Evolutionary conservation across 345 rosid species (phyloP).

Genomic region (Melaleuca quinquenervia): DNA sequence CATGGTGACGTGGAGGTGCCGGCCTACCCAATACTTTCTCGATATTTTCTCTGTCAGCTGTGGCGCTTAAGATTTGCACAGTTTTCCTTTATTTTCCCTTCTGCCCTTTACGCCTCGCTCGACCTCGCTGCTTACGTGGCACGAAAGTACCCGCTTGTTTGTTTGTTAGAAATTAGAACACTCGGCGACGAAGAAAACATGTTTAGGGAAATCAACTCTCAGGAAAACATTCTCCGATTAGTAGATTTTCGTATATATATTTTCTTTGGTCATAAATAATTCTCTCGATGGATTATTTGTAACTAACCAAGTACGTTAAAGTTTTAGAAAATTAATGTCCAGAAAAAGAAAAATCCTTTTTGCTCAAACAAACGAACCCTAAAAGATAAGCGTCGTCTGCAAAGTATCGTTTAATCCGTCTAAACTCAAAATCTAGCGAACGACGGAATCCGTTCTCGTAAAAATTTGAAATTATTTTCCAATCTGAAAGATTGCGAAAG

Average conservation of each 20-base stretch:
- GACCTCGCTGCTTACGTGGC: neutral
- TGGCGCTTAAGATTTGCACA: neutral
- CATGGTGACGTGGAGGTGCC: no score
- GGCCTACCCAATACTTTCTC: no score
- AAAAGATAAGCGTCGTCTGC: neutral
- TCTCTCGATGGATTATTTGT: neutral
- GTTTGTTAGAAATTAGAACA: no score
- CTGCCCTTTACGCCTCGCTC: neutral
- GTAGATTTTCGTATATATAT: neutral
- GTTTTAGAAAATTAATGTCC: neutral
- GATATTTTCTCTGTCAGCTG: neutral
- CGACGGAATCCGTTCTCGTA: no score
- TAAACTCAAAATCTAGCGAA: no score
- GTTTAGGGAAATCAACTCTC: neutral
- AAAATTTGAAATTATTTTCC: neutral
- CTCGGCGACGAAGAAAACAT: neutral
- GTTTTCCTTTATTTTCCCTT: neutral
- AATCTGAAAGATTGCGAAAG: neutral
- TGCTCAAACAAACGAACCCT: neutral
- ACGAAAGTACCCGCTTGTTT: neutral
- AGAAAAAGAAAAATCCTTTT: neutral
- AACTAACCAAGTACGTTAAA: neutral
- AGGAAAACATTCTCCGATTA: neutral
- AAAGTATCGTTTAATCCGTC: no score
- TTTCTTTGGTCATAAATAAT: accelerated